Conservation (phyloP, 176 grass and related monocot species). For the Eragrostis nindensis region DNA sequence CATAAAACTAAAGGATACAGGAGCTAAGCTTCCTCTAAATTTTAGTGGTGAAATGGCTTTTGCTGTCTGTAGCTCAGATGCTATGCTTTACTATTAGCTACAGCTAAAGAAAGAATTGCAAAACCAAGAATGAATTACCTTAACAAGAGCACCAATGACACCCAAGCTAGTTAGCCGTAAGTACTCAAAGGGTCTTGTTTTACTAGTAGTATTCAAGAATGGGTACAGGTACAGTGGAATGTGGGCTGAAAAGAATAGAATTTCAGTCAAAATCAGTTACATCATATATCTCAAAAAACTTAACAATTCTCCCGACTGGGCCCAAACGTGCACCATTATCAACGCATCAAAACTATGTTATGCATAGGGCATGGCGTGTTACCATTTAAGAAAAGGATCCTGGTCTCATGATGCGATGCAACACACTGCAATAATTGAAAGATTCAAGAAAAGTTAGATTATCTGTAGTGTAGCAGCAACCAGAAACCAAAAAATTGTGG, state of each 20-base stretch:
- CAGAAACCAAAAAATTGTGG: neutral
- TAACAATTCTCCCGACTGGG: neutral
- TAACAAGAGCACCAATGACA: slow-evolving; percentile 96
- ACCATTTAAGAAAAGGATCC: slow-evolving; percentile 96
- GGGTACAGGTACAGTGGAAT: slow-evolving; percentile 94
- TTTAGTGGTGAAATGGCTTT: neutral
- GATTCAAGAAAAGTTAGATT: slow-evolving; percentile 1
- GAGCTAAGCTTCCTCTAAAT: neutral
- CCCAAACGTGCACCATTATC: neutral
- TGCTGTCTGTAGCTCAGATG: neutral
- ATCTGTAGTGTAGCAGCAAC: slow-evolving; percentile 3
- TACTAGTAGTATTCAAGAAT: slow-evolving; percentile 97
- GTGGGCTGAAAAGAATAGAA: slow-evolving; percentile 68
- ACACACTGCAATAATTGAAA: slow-evolving; percentile 69
- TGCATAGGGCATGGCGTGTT: slow-evolving; percentile 25
- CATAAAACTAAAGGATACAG: neutral
- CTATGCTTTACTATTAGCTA: neutral
- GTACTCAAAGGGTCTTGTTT: slow-evolving; percentile 97
- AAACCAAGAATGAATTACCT: slow-evolving; percentile 54
- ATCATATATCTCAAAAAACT: neutral
- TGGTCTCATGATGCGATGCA: slow-evolving; percentile 91
- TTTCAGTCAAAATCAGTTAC: slow-evolving; percentile 15
- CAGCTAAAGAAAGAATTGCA: neutral
- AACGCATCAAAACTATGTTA: neutral
- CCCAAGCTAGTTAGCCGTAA: slow-evolving; percentile 92